Evolutionary conservation across 352 stramenopile species (phyloP), one percentile per base, ranked within the genome.

Genomic region (Phytophthora sp.): DNA sequence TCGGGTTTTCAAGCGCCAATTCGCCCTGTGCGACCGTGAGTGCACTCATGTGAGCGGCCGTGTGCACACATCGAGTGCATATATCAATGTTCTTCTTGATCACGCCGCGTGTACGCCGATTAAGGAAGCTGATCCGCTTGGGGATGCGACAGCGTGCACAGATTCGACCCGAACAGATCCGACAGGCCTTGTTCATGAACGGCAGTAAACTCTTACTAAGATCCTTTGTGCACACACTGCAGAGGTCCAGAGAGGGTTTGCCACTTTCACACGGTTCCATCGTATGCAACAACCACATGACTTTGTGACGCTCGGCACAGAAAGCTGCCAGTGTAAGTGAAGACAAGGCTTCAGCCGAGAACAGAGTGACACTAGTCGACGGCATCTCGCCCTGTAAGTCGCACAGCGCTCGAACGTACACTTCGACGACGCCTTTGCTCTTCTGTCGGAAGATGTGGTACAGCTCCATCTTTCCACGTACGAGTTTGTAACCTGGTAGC

Each of bases 361-460:
- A 73, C 0, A 64, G 47, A 12, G 38, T 50, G 1, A 69, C 62
- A 9, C 60, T 70, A 12, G 57, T 67, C 4, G 65, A 50, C 21
- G 73, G 73, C 47, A 77, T 68, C 18, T 76, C 65, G 7, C 70
- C 73, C 27, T 68, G 56, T 18, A 80, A 52, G 29, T 80, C 66
- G 27, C 54, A 71, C 20, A 77, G 54, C 4, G 64, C 63, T 9
- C 69, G 63, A 2, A 58, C 62, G 27, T 79, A 86, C 6, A 77
- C 69, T 47, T 87, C 78, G 8, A 87, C 75, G n/a, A 77, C 44
- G 15, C 69, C 65, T 18, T 76, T 69, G 27, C 54, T 73, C 33
- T 71, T 72, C 27, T 82, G 75, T 8, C 68, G 68, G 58, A 83
- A 87, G 13, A 87, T 60, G 54, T 68, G 66, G 58, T 80, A 83